Evolutionary conservation across 495 filamentous ascomycete genomes (phyloP), one percentile per base, ranked within the genome.

Genomic region (Penicillium maclennaniae): DNA sequence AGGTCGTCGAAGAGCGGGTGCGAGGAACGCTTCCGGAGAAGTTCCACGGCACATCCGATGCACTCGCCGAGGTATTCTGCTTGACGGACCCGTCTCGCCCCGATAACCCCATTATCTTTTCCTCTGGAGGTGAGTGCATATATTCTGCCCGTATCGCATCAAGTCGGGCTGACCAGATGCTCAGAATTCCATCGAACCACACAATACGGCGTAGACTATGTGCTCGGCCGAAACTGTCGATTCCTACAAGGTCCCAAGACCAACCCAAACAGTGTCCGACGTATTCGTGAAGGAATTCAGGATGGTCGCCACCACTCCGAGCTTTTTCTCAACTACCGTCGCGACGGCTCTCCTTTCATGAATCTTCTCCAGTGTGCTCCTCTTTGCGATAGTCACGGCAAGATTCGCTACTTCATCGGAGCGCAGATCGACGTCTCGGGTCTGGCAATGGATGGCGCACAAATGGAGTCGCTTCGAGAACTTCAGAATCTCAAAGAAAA

Each of bases 61-160:
- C 85, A 4, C 61, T 91, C 45, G 85, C 83, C 1, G 86, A 90
- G 61, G 85, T 86, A 1, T 91, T 90, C 58, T 89, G 87, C 66
- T 66, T 90, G 53, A 87, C 85, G 9, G 88, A 92, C 69, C 87
- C 88, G 6, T 83, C 83, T 15, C 71, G 85, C 53, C 73, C 78
- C 6, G 88, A 87, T 63, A 88, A 90, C 65, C 88, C 87, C 8
- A 85, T 92, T 49, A 78, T 91, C 1, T 89, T 90, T 71, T 83
- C 85, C 23, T 89, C 85, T 17, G 82, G 86, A 77, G 85, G 85
- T 88, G 69, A 45, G 69, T 64, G 5, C 37, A 45, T 16, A 2
- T 31, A 31, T 6, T 25, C 16, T 12, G 7, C 1, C 9, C 9
- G 9, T 31, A 7, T 31, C 27, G 6, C 23, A 23, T 2, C 5